Base-by-base conservation (phyloP, 768 basidiomycete species). In the Leccinum aurantiacum region DNA sequence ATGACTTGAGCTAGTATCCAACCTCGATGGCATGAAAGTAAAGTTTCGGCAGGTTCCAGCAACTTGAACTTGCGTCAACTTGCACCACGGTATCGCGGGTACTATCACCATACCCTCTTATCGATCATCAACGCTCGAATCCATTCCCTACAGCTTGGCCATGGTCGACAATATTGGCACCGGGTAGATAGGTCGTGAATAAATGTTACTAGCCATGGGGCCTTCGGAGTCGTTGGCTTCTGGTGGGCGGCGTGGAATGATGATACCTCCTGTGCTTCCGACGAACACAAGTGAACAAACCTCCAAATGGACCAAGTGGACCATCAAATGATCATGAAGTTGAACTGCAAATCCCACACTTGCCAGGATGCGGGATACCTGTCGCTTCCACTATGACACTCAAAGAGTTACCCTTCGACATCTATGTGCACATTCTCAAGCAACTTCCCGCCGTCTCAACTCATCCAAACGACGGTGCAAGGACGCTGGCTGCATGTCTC, bases 401-500 rank as follows among this genome's bases (percentile, higher is more conserved):
- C 35, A 60, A 59, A 41, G 65, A 60, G 53, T 52, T 79, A 10
- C 74, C 76, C 17, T 65, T 70, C 54, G 79, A 78, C 51, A 38
- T 79, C 37, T 75, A 76, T 58, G 65, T 71, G 7, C 71, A 74
- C 41, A 76, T 80, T 53, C 75, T 79, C 56, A 63, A 64, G 46
- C 66, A 66, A 47, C 67, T 79, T 33, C 74, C 76, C 9, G n/a
- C 76, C 15, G n/a, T 61, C n/a, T 69, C 63, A 17, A 35, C 60
- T 41, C 57, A 48, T 33, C 66, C 69, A 17, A 53, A 67, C 27
- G 65, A 69, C 31, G 64, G 69, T 33, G 61, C 74, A 17, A 67
- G 62, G 57, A 76, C 79, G 2, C 69, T 86, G 29, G 64, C 71
- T 15, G 75, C 71, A 46, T 86, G 78, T 67, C 71, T 79, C 29